Evolutionary conservation across 78 protist species (phyloP), one percentile per base, ranked within the genome.

Genomic region (Dictyostelium citrinum): DNA sequence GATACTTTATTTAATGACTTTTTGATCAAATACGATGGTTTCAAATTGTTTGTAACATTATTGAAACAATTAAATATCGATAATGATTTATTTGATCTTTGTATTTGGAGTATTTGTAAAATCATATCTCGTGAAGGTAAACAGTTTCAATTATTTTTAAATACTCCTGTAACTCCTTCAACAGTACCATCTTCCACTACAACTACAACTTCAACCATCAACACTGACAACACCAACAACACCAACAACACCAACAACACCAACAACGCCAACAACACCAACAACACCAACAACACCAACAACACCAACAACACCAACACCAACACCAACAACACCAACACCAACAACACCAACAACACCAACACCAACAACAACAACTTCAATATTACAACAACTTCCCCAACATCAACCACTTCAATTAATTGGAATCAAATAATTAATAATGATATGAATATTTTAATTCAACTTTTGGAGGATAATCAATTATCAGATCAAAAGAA

Each of bases 61-160:
- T 39, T 78, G 6, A 84, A 64, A 78, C 43, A 29, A 29, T 68
- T 39, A 12, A 58, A 74, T 46, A 75, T 75, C 22, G 46, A 80
- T 35, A 31, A 80, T n/a, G 85, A 88, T 27, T 10, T 88, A 46
- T 67, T 43, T 1, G 93, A 88, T 61, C 70, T 88, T 9, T 72
- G 93, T 67, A 17, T 78, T 37, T 88, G 93, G 93, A 67, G 68
- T 4, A 55, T 78, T n/a, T 43, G 67, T 68, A 24, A 60, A 43
- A 67, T 88, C 2, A 31, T 88, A 33, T 58, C 84, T 12, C 77
- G 77, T 33, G 39, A 27, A 33, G 43, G 77, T 70, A 33, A 33
- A 33, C 77, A 70, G 37, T 35, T 70, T 16, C 77, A 70, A 70
- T 17, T 33, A 17, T 33, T 49, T 74, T 64, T 60, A 60, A 24